phyloP scores from a whole-genome alignment of 345 rosid genomes.

The Dimocarpus longan region DNA sequence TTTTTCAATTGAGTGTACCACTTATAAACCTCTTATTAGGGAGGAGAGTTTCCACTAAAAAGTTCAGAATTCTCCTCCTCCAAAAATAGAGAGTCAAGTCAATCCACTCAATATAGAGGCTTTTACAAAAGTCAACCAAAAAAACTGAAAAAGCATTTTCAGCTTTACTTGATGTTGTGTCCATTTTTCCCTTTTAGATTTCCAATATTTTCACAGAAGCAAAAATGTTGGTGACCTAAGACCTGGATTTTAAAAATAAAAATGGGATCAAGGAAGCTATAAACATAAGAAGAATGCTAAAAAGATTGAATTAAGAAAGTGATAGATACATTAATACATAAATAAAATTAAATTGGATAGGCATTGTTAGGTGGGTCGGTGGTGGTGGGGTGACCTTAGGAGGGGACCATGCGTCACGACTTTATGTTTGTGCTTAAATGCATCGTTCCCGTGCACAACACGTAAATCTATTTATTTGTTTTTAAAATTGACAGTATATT shows the following conservation, averaged over 20 bases:
- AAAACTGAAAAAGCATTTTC: not conserved
- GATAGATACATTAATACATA: not conserved
- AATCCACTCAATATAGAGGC: not conserved
- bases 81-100: not conserved
- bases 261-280: not conserved
- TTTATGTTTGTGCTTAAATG: not conserved
- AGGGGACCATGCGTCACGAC: not conserved
- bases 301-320: not conserved
- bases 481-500: no score
- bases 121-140: not conserved
- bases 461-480: not conserved
- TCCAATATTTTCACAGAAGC: not conserved
- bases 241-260: not conserved
- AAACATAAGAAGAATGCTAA: not conserved
- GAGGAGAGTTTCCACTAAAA: not conserved
- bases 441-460: not conserved
- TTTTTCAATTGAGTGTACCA: no score
- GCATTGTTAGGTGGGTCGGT: constrained; percentile 9
- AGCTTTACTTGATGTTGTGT: not conserved
- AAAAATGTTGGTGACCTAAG: not conserved
- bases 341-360: not conserved
- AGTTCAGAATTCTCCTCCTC: not conserved
- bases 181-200: not conserved
- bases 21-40: not conserved
- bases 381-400: not conserved